phyloP scores from a whole-genome alignment of 257 asterid species.

The Capsicum rhomboideum region DNA sequence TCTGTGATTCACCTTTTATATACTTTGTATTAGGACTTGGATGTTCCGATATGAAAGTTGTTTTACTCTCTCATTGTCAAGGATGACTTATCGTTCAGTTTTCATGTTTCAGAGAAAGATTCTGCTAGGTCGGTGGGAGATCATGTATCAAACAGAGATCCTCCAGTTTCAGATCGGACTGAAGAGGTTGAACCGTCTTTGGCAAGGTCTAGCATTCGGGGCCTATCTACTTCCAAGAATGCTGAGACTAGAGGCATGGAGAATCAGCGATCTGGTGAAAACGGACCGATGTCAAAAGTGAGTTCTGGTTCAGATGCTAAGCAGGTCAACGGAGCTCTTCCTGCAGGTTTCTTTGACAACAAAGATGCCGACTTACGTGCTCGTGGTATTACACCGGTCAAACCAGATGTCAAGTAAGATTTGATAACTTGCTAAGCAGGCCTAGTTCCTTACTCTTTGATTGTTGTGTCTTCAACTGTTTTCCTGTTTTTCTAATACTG shows the following conservation, averaged over 20 bases:
- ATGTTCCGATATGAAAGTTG: background rate
- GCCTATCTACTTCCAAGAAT: conserved; percentile 10
- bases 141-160: conserved; percentile 16
- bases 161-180: conserved; percentile 23
- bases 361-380: conserved; percentile 94
- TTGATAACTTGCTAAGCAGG: background rate
- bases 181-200: conserved; percentile 23
- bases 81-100: background rate
- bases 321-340: conserved; percentile 71
- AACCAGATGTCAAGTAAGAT: conserved; percentile 87
- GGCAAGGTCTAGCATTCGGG: conserved; percentile 23
- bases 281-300: conserved; percentile 18
- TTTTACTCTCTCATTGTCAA: background rate
- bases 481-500: background rate
- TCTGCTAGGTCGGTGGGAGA: conserved; percentile 16
- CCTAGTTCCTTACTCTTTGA: background rate
- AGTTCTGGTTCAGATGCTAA: conserved; percentile 39
- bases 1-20: background rate
- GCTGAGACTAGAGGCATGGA: conserved; percentile 16
- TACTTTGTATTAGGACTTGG: background rate
- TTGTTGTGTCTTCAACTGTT: background rate
- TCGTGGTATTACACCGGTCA: conserved; percentile 78
- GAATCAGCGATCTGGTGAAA: conserved; percentile 23
- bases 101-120: conserved; percentile 17
- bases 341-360: conserved; percentile 86